phyloP scores from a whole-genome alignment of 768 basidiomycete genomes.

The Boletus eberwhitei region DNA sequence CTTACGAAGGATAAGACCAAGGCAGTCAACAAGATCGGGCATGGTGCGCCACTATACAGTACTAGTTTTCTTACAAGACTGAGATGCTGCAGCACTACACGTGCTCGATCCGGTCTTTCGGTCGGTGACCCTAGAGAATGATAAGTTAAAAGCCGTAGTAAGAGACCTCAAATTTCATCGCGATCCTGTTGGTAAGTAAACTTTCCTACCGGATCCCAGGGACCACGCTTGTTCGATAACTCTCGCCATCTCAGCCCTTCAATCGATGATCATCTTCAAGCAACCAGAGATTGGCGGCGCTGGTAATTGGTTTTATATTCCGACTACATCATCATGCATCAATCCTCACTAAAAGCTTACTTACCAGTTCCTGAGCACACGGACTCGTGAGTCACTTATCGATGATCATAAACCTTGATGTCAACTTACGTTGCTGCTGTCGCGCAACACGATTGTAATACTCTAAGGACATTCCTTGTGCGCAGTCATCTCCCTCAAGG shows the following conservation, averaged over 20 bases:
- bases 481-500: conserved; percentile 16
- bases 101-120: conserved; percentile 81
- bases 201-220: neutral
- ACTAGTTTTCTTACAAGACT: neutral
- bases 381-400: conserved; percentile 67
- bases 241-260: conserved; percentile 52
- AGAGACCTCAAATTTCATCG: conserved; percentile 77
- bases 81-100: conserved; percentile 62
- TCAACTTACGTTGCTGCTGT: neutral
- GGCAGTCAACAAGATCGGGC: conserved; percentile 94
- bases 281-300: conserved; percentile 90
- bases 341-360: neutral
- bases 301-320: conserved; percentile 46
- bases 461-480: conserved; percentile 68
- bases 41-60: conserved; percentile 46
- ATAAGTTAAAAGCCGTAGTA: conserved; percentile 63
- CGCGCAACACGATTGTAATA: neutral
- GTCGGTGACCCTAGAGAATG: conserved; percentile 76
- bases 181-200: conserved; percentile 71
- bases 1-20: conserved; percentile 68
- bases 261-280: conserved; percentile 96
- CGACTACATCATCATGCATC: neutral
- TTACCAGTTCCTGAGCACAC: conserved; percentile 81
- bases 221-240: neutral
- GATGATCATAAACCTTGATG: neutral